Evolutionary conservation across 768 basidiomycete species (phyloP).

Genomic region (Cantharellus anzutake): DNA sequence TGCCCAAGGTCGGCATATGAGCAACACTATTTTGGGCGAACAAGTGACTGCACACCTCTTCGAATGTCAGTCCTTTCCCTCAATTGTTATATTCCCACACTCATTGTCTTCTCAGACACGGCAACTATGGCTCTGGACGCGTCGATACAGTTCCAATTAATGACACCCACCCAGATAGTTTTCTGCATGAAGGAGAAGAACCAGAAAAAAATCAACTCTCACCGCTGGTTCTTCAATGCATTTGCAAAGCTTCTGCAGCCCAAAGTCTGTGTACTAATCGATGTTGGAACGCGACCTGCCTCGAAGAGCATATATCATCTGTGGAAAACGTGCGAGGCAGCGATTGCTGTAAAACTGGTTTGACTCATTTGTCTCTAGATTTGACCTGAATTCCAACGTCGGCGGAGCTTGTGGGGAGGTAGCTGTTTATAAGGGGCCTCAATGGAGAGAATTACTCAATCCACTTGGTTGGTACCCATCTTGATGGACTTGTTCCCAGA

Average conservation of each 20-base stretch:
- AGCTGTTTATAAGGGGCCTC: conserved; percentile 67
- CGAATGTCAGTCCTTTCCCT: conserved; percentile 2
- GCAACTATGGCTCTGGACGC: conserved; percentile 18
- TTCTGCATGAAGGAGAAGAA: conserved; percentile 78
- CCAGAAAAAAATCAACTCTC: conserved; percentile 92
- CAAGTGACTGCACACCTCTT: conserved; percentile 7
- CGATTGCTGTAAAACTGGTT: too few relatives aligned
- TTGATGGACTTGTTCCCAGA: not conserved
- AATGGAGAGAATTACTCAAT: conserved; percentile 55
- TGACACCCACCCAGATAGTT: conserved; percentile 86
- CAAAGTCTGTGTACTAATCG: conserved; percentile 80
- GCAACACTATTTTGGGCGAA: conserved; percentile 3
- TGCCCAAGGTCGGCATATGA: conserved; percentile 4
- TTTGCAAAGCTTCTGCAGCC: conserved; percentile 70
- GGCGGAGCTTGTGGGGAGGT: conserved; percentile 97
- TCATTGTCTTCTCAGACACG: not conserved
- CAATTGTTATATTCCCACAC: not conserved
- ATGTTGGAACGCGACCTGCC: conserved; percentile 84
- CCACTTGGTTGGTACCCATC: conserved; percentile 42
- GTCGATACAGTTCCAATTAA: conserved; percentile 50
- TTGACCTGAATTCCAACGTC: conserved; percentile 80
- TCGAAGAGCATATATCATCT: conserved; percentile 81
- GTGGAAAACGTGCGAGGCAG: conserved; percentile 50
- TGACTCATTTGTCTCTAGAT: conserved; percentile 14
- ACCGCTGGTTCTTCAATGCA: conserved; percentile 96